Percentiles rank a stretch among this genome's conserved stretches.
phyloP scores from a whole-genome alignment of 2,329 filamentous ascomycete species.

The Ophiocordyceps australis region DNA sequence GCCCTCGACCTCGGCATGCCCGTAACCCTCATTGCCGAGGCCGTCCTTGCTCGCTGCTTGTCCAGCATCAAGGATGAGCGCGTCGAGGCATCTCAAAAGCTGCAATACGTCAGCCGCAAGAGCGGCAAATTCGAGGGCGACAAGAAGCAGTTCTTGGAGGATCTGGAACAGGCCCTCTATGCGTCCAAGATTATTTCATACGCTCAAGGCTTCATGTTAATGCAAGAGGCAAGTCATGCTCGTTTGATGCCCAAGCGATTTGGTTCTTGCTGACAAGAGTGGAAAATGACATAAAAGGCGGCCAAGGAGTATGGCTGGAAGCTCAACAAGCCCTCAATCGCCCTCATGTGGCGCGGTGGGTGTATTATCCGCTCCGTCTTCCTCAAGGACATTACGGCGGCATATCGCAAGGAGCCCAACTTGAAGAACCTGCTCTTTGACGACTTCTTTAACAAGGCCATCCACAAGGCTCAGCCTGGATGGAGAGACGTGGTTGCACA shows the following conservation, averaged over 20 bases:
- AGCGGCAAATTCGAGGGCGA: constrained; percentile 68
- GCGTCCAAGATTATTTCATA: constrained; percentile 99
- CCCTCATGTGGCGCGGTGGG: constrained; percentile 98
- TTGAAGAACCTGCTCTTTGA: constrained; percentile 97
- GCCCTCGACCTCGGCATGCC: constrained; percentile 96
- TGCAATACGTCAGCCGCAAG: constrained; percentile 51
- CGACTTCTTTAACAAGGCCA: constrained; percentile 99
- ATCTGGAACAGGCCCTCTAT: constrained; percentile 97
- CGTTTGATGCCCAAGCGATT: no score
- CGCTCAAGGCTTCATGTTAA: constrained; percentile 99
- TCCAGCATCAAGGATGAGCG: constrained; percentile 92
- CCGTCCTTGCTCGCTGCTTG: constrained; percentile 87
- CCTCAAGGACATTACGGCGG: constrained; percentile 97
- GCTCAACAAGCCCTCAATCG: constrained; percentile 99
- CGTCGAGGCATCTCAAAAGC: constrained; percentile 58
- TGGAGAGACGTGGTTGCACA: constrained; percentile 88
- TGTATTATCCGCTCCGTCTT: constrained; percentile 99
- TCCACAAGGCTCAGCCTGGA: constrained; percentile 84
- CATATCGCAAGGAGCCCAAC: constrained; percentile 85
- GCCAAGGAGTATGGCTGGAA: constrained; percentile 95
- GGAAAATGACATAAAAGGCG: no score
- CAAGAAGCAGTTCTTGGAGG: constrained; percentile 83
- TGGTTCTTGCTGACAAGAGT: no score
- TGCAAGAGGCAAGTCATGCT: constrained; percentile 61
- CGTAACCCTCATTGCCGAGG: constrained; percentile 93